Conservation (phyloP, 2,329 filamentous ascomycete genomes). For the Colletotrichum tanaceti region DNA sequence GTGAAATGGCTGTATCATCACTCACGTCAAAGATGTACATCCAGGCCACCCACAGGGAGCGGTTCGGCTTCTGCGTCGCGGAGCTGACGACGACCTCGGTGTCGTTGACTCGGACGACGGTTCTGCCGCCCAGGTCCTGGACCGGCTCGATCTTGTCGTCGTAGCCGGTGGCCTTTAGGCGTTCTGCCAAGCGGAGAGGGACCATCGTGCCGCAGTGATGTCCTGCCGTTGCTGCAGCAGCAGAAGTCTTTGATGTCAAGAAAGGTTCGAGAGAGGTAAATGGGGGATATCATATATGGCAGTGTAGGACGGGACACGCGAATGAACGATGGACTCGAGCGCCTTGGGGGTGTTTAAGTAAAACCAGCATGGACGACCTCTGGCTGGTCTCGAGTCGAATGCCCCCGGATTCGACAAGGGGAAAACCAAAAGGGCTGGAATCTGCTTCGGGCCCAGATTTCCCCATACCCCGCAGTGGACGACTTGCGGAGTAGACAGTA, state of each 20-base stretch:
- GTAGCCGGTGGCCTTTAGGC: slow-evolving; percentile 14
- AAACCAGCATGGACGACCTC: not conserved
- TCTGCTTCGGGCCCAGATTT: slow-evolving; percentile 4
- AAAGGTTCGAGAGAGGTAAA: not conserved
- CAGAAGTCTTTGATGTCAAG: not conserved
- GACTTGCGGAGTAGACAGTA: too few species aligned
- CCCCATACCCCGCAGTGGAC: slow-evolving; percentile 10
- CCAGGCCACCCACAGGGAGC: slow-evolving; percentile 42
- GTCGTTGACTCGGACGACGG: not conserved
- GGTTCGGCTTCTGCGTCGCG: slow-evolving; percentile 40
- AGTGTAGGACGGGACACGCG: not conserved
- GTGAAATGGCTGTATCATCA: too few species aligned
- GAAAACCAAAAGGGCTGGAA: not conserved
- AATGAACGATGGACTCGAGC: not conserved
- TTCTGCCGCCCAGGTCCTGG: not conserved
- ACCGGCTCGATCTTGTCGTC: slow-evolving; percentile 17
- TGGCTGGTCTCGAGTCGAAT: not conserved
- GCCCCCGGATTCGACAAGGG: slow-evolving; percentile 5
- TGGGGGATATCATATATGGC: too few species aligned
- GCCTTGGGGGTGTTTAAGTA: not conserved
- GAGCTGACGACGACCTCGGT: slow-evolving; percentile 43
- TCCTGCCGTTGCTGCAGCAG: not conserved
- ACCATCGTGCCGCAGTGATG: not conserved
- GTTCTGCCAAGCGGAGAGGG: not conserved
- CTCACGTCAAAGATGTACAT: slow-evolving; percentile 45